These are phyloP conservation scores for Alternaria angustiovoidea DNA, from an alignment of 2,329 filamentous ascomycete genomes.

Conservation along the genomic window DNA sequence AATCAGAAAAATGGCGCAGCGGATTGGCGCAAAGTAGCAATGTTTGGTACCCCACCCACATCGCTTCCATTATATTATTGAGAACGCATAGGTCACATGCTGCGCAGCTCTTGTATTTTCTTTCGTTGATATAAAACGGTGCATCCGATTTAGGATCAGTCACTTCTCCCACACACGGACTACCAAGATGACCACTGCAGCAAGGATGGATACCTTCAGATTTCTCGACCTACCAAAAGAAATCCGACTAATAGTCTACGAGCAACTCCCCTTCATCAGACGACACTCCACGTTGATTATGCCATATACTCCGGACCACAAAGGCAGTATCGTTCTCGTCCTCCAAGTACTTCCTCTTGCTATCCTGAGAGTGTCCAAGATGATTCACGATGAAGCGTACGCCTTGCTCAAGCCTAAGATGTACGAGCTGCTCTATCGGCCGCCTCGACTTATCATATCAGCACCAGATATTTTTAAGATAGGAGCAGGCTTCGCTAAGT, in stretches of 20 bases:
- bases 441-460: background rate
- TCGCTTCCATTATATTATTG: background rate
- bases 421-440: background rate
- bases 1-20: background rate
- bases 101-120: background rate
- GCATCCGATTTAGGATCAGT: background rate
- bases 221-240: constrained; percentile 26
- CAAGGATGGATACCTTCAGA: constrained; percentile 25
- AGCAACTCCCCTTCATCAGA: constrained; percentile 1
- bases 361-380: background rate
- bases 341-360: background rate
- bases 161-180: background rate
- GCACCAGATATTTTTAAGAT: too few species aligned
- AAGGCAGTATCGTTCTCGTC: background rate
- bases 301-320: too few species aligned
- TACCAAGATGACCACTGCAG: background rate
- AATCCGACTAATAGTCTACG: constrained; percentile 24
- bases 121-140: background rate
- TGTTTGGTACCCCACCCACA: background rate
- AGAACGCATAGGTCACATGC: background rate
- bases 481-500: too few species aligned
- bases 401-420: background rate
- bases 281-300: background rate
- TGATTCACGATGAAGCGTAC: background rate
- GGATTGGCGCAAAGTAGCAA: background rate